Conservation (phyloP, 768 basidiomycete species). For the Russula abietina region DNA sequence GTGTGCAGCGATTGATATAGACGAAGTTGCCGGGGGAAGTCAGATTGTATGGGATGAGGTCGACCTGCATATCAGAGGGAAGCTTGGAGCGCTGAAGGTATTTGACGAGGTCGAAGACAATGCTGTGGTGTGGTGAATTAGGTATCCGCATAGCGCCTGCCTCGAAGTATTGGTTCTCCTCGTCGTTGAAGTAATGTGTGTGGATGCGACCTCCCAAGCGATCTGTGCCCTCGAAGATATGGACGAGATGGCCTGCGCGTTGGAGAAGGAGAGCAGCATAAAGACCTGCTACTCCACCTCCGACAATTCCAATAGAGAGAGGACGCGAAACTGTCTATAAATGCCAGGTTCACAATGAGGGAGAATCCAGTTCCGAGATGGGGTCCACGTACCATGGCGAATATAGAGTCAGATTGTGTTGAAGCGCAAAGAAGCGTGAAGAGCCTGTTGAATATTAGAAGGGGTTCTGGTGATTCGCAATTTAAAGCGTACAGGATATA, state of each 20-base stretch:
- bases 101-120: slow-evolving; percentile 20
- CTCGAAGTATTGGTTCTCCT: slow-evolving; percentile 24
- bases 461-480: background rate
- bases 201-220: slow-evolving; percentile 23
- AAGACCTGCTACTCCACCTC: slow-evolving; percentile 22
- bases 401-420: background rate
- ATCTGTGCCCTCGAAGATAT: slow-evolving; percentile 20
- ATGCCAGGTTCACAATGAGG: background rate
- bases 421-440: background rate
- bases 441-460: background rate
- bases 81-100: slow-evolving; percentile 6
- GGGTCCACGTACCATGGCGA: background rate
- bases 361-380: background rate
- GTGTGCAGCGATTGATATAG: slow-evolving; percentile 18
- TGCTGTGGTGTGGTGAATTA: slow-evolving; percentile 17
- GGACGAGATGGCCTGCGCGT: slow-evolving; percentile 17
- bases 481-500: background rate
- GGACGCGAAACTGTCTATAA: background rate
- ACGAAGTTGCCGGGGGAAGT: slow-evolving; percentile 22
- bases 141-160: slow-evolving; percentile 27
- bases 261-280: slow-evolving; percentile 21
- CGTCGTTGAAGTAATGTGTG: slow-evolving; percentile 23
- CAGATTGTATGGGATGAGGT: slow-evolving; percentile 22
- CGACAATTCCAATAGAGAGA: slow-evolving; percentile 19
- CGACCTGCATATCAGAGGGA: slow-evolving; percentile 14